Conservation (phyloP, 2,329 filamentous ascomycete genomes). For the Aspergillus intermedius region DNA sequence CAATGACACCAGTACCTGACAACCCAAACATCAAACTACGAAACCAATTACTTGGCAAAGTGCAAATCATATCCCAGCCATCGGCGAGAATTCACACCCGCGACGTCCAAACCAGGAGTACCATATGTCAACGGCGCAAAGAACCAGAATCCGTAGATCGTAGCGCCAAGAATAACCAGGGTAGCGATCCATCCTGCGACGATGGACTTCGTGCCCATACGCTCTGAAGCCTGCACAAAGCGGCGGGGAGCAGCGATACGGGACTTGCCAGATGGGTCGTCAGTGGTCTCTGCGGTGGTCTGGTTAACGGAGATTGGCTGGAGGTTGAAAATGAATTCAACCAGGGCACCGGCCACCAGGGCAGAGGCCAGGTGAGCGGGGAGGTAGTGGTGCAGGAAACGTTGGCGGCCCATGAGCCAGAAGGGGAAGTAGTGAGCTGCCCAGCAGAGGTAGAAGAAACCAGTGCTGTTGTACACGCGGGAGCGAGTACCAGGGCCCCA, state of each 20-base stretch:
- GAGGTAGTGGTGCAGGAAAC: conserved; percentile 96
- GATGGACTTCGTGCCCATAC: conserved; percentile 72
- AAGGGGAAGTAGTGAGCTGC: conserved; percentile 96
- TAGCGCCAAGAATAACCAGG: conserved; percentile 59
- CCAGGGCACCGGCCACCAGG: conserved; percentile 79
- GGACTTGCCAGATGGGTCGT: conserved; percentile 33
- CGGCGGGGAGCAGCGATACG: conserved; percentile 43
- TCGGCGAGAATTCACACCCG: conserved; percentile 74
- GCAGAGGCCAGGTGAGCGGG: conserved; percentile 87
- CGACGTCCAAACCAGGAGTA: conserved; percentile 75
- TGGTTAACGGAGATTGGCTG: conserved; percentile 52
- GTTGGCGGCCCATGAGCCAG: conserved; percentile 94
- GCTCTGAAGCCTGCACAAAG: conserved; percentile 72
- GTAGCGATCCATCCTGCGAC: conserved; percentile 72
- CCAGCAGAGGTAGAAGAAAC: conserved; percentile 98
- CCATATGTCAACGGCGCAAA: conserved; percentile 95
- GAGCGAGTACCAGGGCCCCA: conserved; percentile 68
- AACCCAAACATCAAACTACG: not conserved
- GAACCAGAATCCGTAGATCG: conserved; percentile 78
- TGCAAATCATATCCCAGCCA: conserved; percentile 97
- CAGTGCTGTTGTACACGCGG: conserved; percentile 94
- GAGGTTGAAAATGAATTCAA: conserved; percentile 94
- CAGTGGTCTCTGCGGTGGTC: conserved; percentile 44
- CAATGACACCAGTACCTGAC: not conserved
- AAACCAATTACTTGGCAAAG: conserved; percentile 75